Evolutionary conservation across 2,329 filamentous ascomycete species (phyloP).

Genomic region (Blastomyces parvus): DNA sequence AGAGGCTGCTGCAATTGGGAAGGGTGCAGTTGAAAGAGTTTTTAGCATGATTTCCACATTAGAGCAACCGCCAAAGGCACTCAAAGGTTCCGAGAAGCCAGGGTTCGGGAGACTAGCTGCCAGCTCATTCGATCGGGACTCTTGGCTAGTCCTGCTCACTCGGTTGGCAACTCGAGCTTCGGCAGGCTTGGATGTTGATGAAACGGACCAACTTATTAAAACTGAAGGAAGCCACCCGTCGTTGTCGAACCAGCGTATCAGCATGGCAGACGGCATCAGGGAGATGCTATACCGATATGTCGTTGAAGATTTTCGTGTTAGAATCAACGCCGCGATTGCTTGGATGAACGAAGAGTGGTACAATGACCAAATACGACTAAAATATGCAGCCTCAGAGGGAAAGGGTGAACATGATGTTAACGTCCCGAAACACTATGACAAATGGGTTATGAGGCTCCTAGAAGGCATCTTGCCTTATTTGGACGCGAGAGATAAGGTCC

Average conservation of each 20-base stretch:
- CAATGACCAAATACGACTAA: conserved; percentile 59
- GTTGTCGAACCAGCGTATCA: conserved; percentile 22
- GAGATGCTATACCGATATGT: conserved; percentile 76
- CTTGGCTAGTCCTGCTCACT: conserved; percentile 82
- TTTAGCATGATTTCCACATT: conserved; percentile 67
- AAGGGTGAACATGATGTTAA: conserved; percentile 38
- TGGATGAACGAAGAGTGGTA: conserved; percentile 99
- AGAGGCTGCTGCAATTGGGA: conserved; percentile 63
- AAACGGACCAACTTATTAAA: conserved; percentile 20
- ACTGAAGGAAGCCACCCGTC: conserved; percentile 21
- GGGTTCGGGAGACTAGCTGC: conserved; percentile 80
- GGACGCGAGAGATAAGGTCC: conserved; percentile 79
- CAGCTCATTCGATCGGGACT: conserved; percentile 73
- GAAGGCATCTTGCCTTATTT: conserved; percentile 85
- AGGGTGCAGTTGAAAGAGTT: conserved; percentile 64
- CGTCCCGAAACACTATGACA: conserved; percentile 56
- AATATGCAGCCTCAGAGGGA: conserved; percentile 35
- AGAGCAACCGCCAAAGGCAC: conserved; percentile 53
- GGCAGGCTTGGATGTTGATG: conserved; percentile 54
- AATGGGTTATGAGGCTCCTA: conserved; percentile 69
- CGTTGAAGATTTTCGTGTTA: conserved; percentile 79
- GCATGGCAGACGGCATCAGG: conserved; percentile 57
- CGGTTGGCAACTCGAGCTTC: conserved; percentile 73
- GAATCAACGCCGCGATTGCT: conserved; percentile 80
- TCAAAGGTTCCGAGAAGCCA: conserved; percentile 43